Conservation (phyloP, 176 grass and related monocot genomes). For the Poa pratensis region DNA sequence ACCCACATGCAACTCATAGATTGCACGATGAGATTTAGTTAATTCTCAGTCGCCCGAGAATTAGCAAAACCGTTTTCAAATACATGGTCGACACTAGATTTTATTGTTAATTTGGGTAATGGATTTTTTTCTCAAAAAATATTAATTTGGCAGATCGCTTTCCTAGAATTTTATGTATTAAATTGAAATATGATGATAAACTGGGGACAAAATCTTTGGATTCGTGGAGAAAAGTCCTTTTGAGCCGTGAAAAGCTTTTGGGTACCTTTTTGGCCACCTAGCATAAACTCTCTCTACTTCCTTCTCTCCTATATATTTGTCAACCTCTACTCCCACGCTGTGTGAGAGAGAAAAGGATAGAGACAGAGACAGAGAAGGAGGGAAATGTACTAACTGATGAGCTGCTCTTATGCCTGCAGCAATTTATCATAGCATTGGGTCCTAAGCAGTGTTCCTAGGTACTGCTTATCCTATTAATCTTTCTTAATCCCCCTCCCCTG, state of each 20-base stretch:
- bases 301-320: conserved; percentile 52
- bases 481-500: conserved; percentile 8
- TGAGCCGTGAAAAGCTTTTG: conserved; percentile 37
- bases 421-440: not conserved
- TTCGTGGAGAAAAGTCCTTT: conserved; percentile 19
- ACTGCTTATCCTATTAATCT: conserved; percentile 44
- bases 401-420: conserved; percentile 36
- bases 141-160: not conserved
- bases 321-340: conserved; percentile 36
- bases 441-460: conserved; percentile 42
- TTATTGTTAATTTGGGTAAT: not conserved
- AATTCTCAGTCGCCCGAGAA: too few species aligned
- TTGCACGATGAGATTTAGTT: too few species aligned
- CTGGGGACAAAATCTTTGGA: not conserved
- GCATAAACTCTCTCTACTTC: conserved; percentile 8
- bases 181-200: not conserved
- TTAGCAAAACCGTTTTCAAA: not conserved
- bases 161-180: not conserved
- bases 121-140: not conserved
- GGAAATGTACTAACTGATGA: conserved; percentile 41
- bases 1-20: too few species aligned
- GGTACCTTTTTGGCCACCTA: conserved; percentile 49
- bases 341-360: conserved; percentile 20
- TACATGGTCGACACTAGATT: not conserved
- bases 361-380: conserved; percentile 16